phyloP scores from a whole-genome alignment of 2,329 filamentous ascomycete species.

The Escovopsis weberi region DNA sequence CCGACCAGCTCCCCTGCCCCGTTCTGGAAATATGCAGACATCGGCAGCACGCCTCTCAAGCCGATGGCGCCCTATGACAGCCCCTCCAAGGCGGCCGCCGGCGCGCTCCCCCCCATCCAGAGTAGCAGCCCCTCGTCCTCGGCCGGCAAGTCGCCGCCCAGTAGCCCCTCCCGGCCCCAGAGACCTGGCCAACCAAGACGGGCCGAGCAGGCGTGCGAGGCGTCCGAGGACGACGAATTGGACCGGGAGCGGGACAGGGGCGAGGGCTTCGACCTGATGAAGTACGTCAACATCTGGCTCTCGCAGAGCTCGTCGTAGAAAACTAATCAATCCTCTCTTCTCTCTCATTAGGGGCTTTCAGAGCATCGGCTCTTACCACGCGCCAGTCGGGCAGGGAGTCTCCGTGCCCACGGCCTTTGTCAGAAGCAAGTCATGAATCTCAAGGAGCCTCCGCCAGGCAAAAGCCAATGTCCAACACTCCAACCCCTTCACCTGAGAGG shows the following conservation, averaged over 20 bases:
- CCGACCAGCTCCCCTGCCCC: constrained; percentile 73
- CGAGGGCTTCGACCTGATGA: constrained; percentile 42
- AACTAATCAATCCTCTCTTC: not conserved
- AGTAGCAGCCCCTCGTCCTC: constrained; percentile 44
- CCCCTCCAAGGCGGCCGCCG: constrained; percentile 35
- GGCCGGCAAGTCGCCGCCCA: constrained; percentile 34
- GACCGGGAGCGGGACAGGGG: constrained; percentile 28
- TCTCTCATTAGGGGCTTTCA: constrained; percentile 40
- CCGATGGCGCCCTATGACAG: constrained; percentile 38
- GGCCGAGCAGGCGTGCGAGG: constrained; percentile 16
- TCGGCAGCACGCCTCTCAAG: constrained; percentile 56
- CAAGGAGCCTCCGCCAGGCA: too few species aligned
- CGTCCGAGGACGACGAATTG: constrained; percentile 25
- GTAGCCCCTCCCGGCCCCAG: constrained; percentile 34
- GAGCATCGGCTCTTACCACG: constrained; percentile 49
- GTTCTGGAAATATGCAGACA: constrained; percentile 77
- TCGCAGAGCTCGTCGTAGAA: too few species aligned
- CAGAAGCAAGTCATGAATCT: constrained; percentile 15
- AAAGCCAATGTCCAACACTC: too few species aligned
- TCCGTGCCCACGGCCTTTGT: constrained; percentile 26
- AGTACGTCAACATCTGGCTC: constrained; percentile 24
- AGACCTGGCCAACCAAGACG: constrained; percentile 16
- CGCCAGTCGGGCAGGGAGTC: constrained; percentile 33
- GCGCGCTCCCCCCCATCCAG: constrained; percentile 23
- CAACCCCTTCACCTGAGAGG: too few species aligned